Percentiles rank a stretch among this genome's conserved stretches.
Evolutionary conservation across 805 yeast species (phyloP).

Genomic region (Monosporozyma servazzii): DNA sequence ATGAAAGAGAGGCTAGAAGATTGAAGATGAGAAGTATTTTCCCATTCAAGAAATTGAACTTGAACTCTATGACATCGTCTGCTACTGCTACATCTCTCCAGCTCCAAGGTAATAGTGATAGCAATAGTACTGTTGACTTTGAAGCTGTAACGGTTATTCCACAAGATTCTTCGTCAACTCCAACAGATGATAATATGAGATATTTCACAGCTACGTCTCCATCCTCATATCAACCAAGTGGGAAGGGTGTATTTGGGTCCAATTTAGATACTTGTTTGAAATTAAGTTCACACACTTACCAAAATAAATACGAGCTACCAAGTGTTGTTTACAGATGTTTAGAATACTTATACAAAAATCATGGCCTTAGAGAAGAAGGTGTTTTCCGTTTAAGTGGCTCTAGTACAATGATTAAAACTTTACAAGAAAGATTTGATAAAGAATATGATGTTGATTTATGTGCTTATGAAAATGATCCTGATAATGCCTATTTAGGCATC

Average conservation of each 20-base stretch:
- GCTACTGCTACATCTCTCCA: neutral
- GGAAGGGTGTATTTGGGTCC: slow-evolving; percentile 49
- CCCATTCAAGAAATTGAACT: slow-evolving; percentile 39
- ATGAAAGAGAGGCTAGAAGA: slow-evolving; percentile 35
- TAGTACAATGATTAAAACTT: slow-evolving; percentile 58
- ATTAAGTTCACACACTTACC: slow-evolving; percentile 39
- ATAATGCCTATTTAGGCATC: slow-evolving; percentile 43
- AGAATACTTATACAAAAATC: slow-evolving; percentile 51
- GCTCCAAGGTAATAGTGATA: neutral
- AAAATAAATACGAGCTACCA: slow-evolving; percentile 41
- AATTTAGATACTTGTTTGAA: slow-evolving; percentile 44
- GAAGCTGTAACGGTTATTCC: slow-evolving; percentile 9
- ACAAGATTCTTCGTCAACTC: slow-evolving; percentile 6
- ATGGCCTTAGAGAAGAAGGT: slow-evolving; percentile 83
- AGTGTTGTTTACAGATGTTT: slow-evolving; percentile 70
- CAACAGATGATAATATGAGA: neutral
- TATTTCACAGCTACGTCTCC: neutral
- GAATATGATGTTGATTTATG: slow-evolving; percentile 61
- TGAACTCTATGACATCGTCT: neutral
- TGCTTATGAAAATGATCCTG: slow-evolving; percentile 23
- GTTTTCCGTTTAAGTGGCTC: slow-evolving; percentile 87
- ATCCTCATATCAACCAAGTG: neutral
- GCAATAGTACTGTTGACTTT: neutral
- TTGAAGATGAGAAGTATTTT: slow-evolving; percentile 50
- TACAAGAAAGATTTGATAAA: slow-evolving; percentile 61